phyloP scores from a whole-genome alignment of 495 filamentous ascomycete species.

The Mycothermus thermophilus region DNA sequence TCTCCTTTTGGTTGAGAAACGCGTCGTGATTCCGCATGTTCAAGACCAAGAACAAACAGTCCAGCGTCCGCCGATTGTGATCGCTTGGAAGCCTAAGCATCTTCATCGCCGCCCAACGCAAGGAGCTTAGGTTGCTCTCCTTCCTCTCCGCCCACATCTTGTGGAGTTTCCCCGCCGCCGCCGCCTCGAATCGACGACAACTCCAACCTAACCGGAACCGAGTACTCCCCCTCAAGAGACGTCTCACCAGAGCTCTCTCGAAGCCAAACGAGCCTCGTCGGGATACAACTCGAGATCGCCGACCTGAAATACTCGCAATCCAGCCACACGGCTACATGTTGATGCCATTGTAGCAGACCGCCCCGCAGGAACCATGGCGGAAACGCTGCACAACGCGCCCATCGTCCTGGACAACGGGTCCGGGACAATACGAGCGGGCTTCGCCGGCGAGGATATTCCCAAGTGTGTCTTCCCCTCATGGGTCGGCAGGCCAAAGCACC shows the following conservation, averaged over 20 bases:
- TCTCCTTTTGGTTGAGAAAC: conserved; percentile 5
- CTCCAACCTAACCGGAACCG: too few species aligned
- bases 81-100: neutral
- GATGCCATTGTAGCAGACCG: too few species aligned
- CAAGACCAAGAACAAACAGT: neutral
- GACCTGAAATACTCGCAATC: too few species aligned
- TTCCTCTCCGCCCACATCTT: too few species aligned
- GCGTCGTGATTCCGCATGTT: conserved; percentile 7
- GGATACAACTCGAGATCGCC: too few species aligned
- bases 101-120: neutral
- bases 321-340: conserved; percentile 4
- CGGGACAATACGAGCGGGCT: conserved; percentile 92
- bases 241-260: too few species aligned
- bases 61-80: neutral
- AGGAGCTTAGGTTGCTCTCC: too few species aligned
- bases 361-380: too few species aligned
- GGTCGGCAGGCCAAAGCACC: conserved; percentile 91
- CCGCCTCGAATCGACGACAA: too few species aligned
- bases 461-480: conserved; percentile 98
- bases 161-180: too few species aligned
- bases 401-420: conserved; percentile 99
- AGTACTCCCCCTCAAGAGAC: too few species aligned
- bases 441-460: conserved; percentile 87
- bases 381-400: conserved; percentile 87
- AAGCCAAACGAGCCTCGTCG: too few species aligned